Conservation (phyloP, 257 asterid genomes). For the Ballota nigra region DNA sequence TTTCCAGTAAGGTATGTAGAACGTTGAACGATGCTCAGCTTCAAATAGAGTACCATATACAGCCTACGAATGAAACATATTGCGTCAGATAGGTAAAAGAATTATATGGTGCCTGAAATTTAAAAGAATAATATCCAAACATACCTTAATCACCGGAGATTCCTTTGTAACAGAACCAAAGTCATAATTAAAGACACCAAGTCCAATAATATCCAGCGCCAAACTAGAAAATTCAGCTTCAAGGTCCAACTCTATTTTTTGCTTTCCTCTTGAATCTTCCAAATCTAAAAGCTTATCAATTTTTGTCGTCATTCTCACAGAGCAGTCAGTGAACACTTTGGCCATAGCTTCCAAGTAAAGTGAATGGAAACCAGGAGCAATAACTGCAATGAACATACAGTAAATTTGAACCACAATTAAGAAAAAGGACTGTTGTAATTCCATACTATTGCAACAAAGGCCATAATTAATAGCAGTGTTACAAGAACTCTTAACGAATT, state of each 20-base stretch:
- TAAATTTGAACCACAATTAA: neutral
- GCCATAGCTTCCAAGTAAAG: constrained; percentile 96
- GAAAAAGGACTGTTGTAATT: neutral
- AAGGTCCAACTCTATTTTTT: constrained; percentile 67
- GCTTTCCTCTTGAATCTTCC: constrained; percentile 50
- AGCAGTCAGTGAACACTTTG: constrained; percentile 77
- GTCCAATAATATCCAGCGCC: constrained; percentile 95
- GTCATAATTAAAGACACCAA: constrained; percentile 89
- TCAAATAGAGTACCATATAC: constrained; percentile 97
- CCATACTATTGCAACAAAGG: neutral
- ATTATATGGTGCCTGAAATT: neutral
- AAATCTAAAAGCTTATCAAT: constrained; percentile 63
- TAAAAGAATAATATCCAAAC: constrained; percentile 4
- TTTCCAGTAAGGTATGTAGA: constrained; percentile 96
- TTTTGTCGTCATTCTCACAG: constrained; percentile 63
- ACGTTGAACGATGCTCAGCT: constrained; percentile 98
- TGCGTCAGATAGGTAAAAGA: neutral
- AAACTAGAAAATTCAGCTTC: constrained; percentile 93
- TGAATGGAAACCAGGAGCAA: constrained; percentile 89
- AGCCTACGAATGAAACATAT: constrained; percentile 48
- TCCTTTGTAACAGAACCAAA: constrained; percentile 94
- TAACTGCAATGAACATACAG: constrained; percentile 50
- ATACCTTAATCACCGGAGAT: constrained; percentile 94
- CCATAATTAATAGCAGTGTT: neutral
- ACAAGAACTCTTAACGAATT: neutral